Evolutionary conservation across 148 eudicot genomes (phyloP).

Genomic region (Beta vulgaris): DNA sequence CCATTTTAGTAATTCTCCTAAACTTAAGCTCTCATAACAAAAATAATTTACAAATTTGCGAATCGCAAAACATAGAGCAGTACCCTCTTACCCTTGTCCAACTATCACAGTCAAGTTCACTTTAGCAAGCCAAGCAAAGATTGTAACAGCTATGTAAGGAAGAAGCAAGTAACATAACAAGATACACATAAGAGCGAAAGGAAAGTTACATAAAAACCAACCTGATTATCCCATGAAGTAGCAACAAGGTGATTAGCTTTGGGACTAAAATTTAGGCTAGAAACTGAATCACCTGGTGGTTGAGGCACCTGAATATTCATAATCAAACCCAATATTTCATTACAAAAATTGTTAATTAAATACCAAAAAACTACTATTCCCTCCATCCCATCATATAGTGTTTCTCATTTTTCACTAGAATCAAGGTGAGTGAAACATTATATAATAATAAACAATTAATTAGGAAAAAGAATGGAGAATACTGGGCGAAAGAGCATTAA

Average conservation of each 20-base stretch:
- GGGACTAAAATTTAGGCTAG: slow-evolving; percentile 83
- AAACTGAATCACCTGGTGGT: slow-evolving; percentile 70
- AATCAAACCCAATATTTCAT: slow-evolving; percentile 1
- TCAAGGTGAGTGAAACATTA: no score
- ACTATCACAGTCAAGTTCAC: not conserved
- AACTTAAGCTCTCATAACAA: no score
- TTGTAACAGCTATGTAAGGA: not conserved
- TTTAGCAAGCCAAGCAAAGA: not conserved
- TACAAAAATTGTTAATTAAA: not conserved
- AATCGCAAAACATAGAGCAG: not conserved
- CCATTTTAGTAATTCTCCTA: no score
- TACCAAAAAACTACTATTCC: no score
- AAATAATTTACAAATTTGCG: not conserved
- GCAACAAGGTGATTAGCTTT: slow-evolving; percentile 85
- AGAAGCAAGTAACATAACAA: not conserved
- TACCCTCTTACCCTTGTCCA: not conserved
- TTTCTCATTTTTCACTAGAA: no score
- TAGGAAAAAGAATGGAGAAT: no score
- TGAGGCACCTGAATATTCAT: slow-evolving; percentile 43
- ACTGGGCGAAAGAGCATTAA: no score
- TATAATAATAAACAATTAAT: no score
- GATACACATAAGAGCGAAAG: not conserved
- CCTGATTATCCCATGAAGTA: slow-evolving; percentile 99
- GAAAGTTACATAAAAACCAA: slow-evolving; percentile 28
- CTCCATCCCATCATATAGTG: no score